Percentiles rank a stretch among this genome's conserved stretches.
phyloP scores from a whole-genome alignment of 2,329 filamentous ascomycete species.

The Neofusicoccum laricinum region DNA sequence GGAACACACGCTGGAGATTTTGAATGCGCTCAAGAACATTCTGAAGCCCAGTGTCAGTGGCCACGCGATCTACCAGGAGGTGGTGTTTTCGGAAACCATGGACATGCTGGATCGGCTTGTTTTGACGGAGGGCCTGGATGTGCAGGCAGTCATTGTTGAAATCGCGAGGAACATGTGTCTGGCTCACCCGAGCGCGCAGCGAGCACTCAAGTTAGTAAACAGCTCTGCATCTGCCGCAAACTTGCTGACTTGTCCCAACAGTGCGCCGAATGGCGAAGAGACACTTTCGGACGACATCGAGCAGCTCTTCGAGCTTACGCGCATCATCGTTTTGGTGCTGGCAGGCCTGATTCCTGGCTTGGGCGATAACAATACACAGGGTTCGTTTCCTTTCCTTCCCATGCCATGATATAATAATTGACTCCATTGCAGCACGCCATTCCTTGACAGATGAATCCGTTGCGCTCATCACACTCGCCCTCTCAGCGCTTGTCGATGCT shows the following conservation, averaged over 20 bases:
- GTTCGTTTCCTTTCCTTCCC: constrained; percentile 19
- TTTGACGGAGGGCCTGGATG: constrained; percentile 82
- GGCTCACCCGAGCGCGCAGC: constrained; percentile 83
- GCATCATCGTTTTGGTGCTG: constrained; percentile 91
- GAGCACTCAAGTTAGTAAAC: constrained; percentile 51
- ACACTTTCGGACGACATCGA: constrained; percentile 95
- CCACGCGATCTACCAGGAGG: constrained; percentile 92
- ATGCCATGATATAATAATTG: constrained; percentile 24
- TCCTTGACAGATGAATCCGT: constrained; percentile 86
- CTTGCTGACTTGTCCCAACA: constrained; percentile 14
- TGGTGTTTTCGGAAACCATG: constrained; percentile 96
- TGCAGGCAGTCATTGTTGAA: constrained; percentile 89
- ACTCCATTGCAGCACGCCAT: constrained; percentile 61
- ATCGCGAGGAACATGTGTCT: constrained; percentile 89
- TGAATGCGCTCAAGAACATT: constrained; percentile 91
- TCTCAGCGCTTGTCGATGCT: constrained; percentile 88
- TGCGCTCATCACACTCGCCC: constrained; percentile 71
- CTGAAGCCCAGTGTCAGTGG: constrained; percentile 90
- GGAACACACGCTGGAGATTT: constrained; percentile 81
- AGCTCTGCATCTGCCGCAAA: constrained; percentile 25
- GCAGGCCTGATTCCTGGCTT: constrained; percentile 84
- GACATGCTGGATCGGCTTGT: constrained; percentile 90
- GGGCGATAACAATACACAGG: constrained; percentile 51
- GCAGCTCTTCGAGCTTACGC: constrained; percentile 92
- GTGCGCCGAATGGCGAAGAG: constrained; percentile 53